A percentile compares a stretch with the other conserved stretches of the same genome.
Evolutionary conservation across 805 yeast species (phyloP).

Genomic region (Candida maris): DNA sequence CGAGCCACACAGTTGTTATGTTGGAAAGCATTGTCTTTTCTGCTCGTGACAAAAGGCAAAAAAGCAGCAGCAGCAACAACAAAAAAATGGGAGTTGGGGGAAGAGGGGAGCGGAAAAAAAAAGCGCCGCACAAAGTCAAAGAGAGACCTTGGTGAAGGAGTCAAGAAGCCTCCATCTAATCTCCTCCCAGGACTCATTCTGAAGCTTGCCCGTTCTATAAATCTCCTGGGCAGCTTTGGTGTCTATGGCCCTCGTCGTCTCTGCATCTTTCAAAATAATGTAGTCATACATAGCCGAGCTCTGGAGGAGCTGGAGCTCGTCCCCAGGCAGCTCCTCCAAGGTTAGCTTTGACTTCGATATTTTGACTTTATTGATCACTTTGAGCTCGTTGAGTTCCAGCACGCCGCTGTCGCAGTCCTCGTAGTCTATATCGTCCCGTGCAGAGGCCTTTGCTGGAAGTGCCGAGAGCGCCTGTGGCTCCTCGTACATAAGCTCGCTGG

Average conservation of each 20-base stretch:
- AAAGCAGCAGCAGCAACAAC: no score
- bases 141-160: slow-evolving; percentile 10
- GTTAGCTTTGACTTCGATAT: slow-evolving; percentile 24
- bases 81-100: no score
- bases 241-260: slow-evolving; percentile 13
- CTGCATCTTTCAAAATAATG: slow-evolving; percentile 18
- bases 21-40: neutral
- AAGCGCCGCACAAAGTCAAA: slow-evolving; percentile 6
- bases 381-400: slow-evolving; percentile 18
- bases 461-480: slow-evolving; percentile 1
- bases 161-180: slow-evolving; percentile 26
- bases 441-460: slow-evolving; percentile 5
- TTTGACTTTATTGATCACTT: slow-evolving; percentile 22
- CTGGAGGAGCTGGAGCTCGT: slow-evolving; percentile 36
- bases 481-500: slow-evolving; percentile 13
- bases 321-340: slow-evolving; percentile 18
- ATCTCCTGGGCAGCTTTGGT: slow-evolving; percentile 15
- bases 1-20: no score
- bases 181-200: slow-evolving; percentile 24
- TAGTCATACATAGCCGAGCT: slow-evolving; percentile 36
- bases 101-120: no score
- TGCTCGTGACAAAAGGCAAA: neutral
- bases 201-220: slow-evolving; percentile 20
- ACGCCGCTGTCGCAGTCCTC: slow-evolving; percentile 6
- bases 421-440: slow-evolving; percentile 12